phyloP scores from a whole-genome alignment of 164 flowering plant genomes.

The Euptelea pleiosperma region DNA sequence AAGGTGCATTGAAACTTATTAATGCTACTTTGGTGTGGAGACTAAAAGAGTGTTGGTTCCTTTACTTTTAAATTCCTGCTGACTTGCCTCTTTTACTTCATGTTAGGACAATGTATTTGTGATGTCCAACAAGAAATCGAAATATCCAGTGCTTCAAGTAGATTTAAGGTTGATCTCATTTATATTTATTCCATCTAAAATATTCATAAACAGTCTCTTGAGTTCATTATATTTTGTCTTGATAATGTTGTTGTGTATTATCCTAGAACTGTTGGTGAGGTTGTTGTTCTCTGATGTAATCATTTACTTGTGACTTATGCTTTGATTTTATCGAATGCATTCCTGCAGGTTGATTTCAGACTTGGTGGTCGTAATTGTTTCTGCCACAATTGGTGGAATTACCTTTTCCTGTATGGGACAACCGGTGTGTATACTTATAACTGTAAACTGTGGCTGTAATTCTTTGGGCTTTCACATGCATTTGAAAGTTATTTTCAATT shows the following conservation, averaged over 20 bases:
- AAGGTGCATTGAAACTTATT: constrained; percentile 41
- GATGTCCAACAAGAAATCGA: constrained; percentile 95
- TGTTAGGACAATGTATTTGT: constrained; percentile 89
- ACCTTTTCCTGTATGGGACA: constrained; percentile 88
- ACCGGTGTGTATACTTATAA: constrained; percentile 58
- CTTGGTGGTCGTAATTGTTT: constrained; percentile 90
- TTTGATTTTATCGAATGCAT: constrained; percentile 1
- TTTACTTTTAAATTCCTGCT: background rate
- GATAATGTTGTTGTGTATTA: too few species aligned
- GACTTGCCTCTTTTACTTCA: constrained; percentile 12
- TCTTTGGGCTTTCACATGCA: constrained; percentile 3
- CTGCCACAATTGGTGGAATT: constrained; percentile 96
- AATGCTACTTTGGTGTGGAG: background rate
- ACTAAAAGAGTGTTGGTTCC: background rate
- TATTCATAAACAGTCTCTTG: background rate
- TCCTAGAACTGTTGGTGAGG: constrained; percentile 2
- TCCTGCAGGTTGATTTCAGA: constrained; percentile 83
- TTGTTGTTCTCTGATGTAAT: background rate
- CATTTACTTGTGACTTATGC: constrained; percentile 6
- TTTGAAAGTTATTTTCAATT: constrained; percentile 5
- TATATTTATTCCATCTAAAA: constrained; percentile 3
- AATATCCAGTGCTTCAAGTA: constrained; percentile 94
- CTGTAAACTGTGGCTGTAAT: background rate
- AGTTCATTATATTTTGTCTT: background rate
- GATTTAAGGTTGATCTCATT: constrained; percentile 66